A percentile compares a stretch with the other conserved stretches of the same genome.
Evolutionary conservation across 306 rosid genomes (phyloP).

Genomic region (Pyrus betulifolia): DNA sequence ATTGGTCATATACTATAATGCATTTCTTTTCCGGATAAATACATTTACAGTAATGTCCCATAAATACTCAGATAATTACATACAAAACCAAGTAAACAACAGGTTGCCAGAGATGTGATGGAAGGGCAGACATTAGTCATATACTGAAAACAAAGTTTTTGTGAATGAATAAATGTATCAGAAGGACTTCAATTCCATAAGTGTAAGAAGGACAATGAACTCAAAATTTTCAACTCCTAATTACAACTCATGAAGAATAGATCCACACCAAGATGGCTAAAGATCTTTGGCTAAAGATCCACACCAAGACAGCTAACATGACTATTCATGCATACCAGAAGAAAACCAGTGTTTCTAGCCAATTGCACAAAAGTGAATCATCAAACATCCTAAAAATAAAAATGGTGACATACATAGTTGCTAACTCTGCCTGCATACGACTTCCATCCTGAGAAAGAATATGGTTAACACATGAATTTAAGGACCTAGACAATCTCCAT

Average conservation of each 20-base stretch:
- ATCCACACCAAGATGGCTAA: neutral
- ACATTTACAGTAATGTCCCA: neutral
- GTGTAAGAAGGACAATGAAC: neutral
- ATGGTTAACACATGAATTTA: conserved; percentile 37
- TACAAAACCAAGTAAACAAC: neutral
- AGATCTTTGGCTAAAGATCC: neutral
- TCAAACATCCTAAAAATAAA: conserved; percentile 6
- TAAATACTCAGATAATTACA: neutral
- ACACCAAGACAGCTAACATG: neutral
- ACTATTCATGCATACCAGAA: conserved; percentile 5
- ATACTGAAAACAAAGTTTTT: neutral
- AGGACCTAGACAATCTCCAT: conserved; percentile 37
- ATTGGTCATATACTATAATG: neutral
- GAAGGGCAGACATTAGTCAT: neutral
- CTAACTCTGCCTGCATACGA: conserved; percentile 67
- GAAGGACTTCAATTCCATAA: neutral
- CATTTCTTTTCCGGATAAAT: neutral
- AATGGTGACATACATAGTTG: conserved; percentile 52
- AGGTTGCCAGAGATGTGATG: neutral
- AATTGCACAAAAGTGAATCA: neutral
- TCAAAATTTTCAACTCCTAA: neutral
- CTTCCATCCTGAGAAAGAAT: conserved; percentile 69
- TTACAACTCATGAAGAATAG: neutral
- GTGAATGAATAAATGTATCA: neutral
- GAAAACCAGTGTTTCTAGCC: neutral